A percentile compares a stretch with the other conserved stretches of the same genome.
Conservation (phyloP, 306 rosid species). For the Erythrophleum fordii region DNA sequence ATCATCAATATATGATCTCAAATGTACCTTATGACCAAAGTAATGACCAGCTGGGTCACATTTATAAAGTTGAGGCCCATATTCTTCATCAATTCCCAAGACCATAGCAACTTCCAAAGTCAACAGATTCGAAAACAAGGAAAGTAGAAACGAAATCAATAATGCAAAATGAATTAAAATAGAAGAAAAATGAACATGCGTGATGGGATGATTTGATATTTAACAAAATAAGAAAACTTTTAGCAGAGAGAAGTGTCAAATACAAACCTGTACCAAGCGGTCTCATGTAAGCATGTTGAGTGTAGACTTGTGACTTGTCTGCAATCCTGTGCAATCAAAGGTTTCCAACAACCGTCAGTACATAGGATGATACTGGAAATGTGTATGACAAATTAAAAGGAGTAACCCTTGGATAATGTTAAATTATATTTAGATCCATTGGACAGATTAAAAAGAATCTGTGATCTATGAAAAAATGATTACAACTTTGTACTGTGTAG, state of each 20-base stretch:
- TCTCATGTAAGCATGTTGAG: slow-evolving; percentile 84
- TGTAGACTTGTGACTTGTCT: slow-evolving; percentile 77
- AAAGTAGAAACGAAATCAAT: slow-evolving; percentile 15
- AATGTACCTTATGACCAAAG: slow-evolving; percentile 77
- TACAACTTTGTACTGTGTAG: not conserved
- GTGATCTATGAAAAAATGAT: not conserved
- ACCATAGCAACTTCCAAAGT: slow-evolving; percentile 66
- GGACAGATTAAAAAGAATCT: not conserved
- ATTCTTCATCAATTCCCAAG: slow-evolving; percentile 77
- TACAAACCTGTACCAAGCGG: slow-evolving; percentile 79
- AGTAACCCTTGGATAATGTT: not conserved
- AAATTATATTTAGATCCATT: not conserved
- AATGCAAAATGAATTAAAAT: not conserved
- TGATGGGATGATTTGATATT: not conserved
- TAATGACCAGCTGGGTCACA: slow-evolving; percentile 86
- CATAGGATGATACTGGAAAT: not conserved
- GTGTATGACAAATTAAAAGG: not conserved
- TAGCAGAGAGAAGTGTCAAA: not conserved
- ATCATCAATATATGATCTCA: not conserved
- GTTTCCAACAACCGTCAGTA: not conserved
- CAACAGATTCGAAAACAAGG: slow-evolving; percentile 19
- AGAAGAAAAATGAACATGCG: not conserved
- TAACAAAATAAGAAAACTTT: not conserved
- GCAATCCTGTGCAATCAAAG: slow-evolving; percentile 62
- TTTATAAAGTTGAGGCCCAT: slow-evolving; percentile 67